Conservation (phyloP, 2,329 filamentous ascomycete genomes). For the Chaetomiaceae sp. region DNA sequence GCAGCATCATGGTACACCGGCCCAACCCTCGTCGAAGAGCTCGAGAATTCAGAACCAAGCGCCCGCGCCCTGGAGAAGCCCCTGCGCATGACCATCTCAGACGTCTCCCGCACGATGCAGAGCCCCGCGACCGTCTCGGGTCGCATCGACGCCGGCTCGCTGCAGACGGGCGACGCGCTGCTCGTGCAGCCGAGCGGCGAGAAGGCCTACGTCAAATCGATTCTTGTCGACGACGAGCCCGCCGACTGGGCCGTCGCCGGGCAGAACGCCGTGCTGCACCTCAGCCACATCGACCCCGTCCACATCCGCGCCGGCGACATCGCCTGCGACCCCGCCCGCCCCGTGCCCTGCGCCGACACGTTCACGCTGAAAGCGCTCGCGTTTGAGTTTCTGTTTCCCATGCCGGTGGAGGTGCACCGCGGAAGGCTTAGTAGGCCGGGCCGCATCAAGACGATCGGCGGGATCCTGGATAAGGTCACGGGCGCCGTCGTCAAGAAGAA, state of each 20-base stretch:
- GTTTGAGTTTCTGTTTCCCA: constrained; percentile 84
- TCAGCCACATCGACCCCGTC: constrained; percentile 76
- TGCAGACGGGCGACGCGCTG: constrained; percentile 79
- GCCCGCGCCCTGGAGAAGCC: constrained; percentile 68
- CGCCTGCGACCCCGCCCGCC: constrained; percentile 62
- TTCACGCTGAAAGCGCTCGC: constrained; percentile 82
- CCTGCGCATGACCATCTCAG: constrained; percentile 77
- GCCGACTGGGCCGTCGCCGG: constrained; percentile 89
- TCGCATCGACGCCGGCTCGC: constrained; percentile 72
- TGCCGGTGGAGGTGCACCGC: constrained; percentile 81
- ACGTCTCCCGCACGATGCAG: constrained; percentile 76
- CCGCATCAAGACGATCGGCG: constrained; percentile 63
- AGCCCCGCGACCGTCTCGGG: constrained; percentile 82
- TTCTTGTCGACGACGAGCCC: constrained; percentile 67
- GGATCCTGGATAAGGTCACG: constrained; percentile 70
- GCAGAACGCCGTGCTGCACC: constrained; percentile 78
- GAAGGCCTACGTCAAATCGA: constrained; percentile 70
- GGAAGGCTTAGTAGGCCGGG: constrained; percentile 76
- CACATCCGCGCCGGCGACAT: constrained; percentile 82
- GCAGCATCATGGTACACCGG: constrained; percentile 74
- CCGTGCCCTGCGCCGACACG: constrained; percentile 63
- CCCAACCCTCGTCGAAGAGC: constrained; percentile 70
- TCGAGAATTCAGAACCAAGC: constrained; percentile 75
- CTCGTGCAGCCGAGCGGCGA: constrained; percentile 76
- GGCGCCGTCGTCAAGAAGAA: constrained; percentile 75